phyloP scores from a whole-genome alignment of 805 yeast genomes.

The Jamesozyma hellenica region DNA sequence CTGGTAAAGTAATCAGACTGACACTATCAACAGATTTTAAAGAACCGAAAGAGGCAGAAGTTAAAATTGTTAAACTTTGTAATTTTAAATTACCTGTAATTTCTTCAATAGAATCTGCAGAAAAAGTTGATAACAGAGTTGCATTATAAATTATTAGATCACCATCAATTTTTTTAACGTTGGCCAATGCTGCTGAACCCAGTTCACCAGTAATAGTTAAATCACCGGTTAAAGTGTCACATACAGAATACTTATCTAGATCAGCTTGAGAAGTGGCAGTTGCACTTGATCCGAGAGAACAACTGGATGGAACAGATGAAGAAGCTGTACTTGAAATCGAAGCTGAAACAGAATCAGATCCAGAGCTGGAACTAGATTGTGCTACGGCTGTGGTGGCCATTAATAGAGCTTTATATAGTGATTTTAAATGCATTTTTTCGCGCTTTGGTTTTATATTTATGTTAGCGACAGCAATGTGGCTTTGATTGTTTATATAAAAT shows the following conservation, averaged over 20 bases:
- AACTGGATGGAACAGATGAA: conserved; percentile 43
- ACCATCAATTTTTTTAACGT: conserved; percentile 72
- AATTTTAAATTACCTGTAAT: conserved; percentile 64
- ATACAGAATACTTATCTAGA: conserved; percentile 59
- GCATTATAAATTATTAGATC: conserved; percentile 58
- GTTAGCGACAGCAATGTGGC: background rate
- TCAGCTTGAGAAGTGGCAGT: conserved; percentile 77
- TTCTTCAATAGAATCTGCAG: conserved; percentile 69
- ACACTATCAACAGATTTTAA: conserved; percentile 75
- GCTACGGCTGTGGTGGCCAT: conserved; percentile 37
- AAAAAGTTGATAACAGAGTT: conserved; percentile 47
- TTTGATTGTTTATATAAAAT: no score
- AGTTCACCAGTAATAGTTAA: conserved; percentile 57
- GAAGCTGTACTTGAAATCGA: conserved; percentile 27
- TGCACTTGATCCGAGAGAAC: conserved; percentile 42
- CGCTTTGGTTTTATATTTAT: conserved; percentile 3
- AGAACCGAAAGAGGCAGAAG: conserved; percentile 61
- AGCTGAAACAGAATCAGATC: background rate
- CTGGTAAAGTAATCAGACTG: conserved; percentile 76
- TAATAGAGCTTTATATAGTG: conserved; percentile 39
- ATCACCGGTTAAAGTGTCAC: conserved; percentile 75
- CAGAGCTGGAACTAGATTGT: conserved; percentile 32
- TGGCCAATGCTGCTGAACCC: conserved; percentile 57
- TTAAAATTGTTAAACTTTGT: conserved; percentile 52
- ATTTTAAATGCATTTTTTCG: conserved; percentile 45